A percentile compares a stretch with the other conserved stretches of the same genome.
Evolutionary conservation across 108 stramenopile genomes (phyloP).

Genomic region (Skeletonema tropicum): DNA sequence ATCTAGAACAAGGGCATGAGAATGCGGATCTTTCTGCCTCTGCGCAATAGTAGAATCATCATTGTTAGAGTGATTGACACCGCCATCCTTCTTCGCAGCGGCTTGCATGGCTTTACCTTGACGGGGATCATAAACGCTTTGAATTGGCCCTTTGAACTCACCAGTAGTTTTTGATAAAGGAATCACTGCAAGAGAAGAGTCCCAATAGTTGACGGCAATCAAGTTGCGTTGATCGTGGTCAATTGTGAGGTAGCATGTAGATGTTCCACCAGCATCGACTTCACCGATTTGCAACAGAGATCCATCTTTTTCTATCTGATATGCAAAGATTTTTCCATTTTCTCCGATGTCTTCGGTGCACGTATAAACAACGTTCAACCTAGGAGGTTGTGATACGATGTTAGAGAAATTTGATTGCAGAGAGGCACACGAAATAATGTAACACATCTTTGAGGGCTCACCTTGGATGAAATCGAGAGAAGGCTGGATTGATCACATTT

Average conservation of each 20-base stretch:
- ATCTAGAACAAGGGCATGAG: conserved; percentile 94
- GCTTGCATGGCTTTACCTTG: conserved; percentile 70
- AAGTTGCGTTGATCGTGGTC: conserved; percentile 77
- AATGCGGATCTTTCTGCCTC: conserved; percentile 94
- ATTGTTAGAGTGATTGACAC: conserved; percentile 88
- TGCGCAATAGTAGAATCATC: conserved; percentile 80
- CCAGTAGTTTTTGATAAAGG: conserved; percentile 76
- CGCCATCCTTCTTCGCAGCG: conserved; percentile 65
- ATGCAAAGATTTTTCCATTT: conserved; percentile 88
- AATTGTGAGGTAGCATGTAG: conserved; percentile 95
- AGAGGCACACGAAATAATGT: not conserved
- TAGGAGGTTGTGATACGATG: not conserved
- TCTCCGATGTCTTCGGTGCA: conserved; percentile 94
- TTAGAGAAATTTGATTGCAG: conserved; percentile 2
- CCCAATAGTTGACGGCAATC: conserved; percentile 95
- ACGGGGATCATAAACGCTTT: conserved; percentile 47
- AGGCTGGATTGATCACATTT: conserved; percentile 92
- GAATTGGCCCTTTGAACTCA: conserved; percentile 59
- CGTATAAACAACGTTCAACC: conserved; percentile 91
- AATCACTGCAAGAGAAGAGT: conserved; percentile 87
- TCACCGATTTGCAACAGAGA: conserved; percentile 58
- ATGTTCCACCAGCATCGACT: conserved; percentile 88
- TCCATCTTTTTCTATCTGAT: conserved; percentile 71
- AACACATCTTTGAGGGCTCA: not conserved
- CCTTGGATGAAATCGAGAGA: conserved; percentile 89